These are phyloP conservation scores for Suillus discolor DNA, from an alignment of 768 basidiomycete genomes.

Conservation along the genomic window DNA sequence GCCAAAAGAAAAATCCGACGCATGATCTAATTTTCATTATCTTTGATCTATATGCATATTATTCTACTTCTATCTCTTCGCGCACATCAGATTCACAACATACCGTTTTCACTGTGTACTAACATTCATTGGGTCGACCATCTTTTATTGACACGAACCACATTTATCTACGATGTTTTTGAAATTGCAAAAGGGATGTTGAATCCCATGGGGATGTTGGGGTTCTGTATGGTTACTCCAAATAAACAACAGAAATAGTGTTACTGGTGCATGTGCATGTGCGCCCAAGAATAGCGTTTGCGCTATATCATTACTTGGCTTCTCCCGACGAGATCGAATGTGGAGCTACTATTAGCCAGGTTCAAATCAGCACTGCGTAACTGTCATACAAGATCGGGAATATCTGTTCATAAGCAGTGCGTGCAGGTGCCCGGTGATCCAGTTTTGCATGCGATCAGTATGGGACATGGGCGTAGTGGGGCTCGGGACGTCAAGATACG, in stretches of 20 bases:
- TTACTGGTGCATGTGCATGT: background rate
- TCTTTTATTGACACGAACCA: constrained; percentile 4
- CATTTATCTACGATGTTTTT: background rate
- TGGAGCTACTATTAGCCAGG: background rate
- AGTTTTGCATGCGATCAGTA: background rate
- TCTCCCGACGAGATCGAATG: constrained; percentile 1
- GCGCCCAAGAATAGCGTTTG: background rate
- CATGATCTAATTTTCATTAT: constrained; percentile 16
- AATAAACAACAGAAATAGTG: background rate
- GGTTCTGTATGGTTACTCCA: background rate
- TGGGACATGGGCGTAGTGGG: background rate
- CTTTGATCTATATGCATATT: background rate
- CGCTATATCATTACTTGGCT: no score
- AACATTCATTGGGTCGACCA: constrained; percentile 16
- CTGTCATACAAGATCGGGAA: background rate
- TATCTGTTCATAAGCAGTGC: background rate
- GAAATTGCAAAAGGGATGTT: constrained; percentile 26
- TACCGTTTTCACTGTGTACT: constrained; percentile 29
- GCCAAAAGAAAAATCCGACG: constrained; percentile 27
- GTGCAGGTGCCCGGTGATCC: no score
- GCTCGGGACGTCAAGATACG: background rate
- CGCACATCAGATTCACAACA: constrained; percentile 14
- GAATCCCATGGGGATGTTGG: constrained; percentile 15
- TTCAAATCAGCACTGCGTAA: background rate
- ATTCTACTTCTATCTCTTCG: constrained; percentile 6